Evolutionary conservation across 2,329 filamentous ascomycete species (phyloP).

Genomic region (Penicillium digitatum): DNA sequence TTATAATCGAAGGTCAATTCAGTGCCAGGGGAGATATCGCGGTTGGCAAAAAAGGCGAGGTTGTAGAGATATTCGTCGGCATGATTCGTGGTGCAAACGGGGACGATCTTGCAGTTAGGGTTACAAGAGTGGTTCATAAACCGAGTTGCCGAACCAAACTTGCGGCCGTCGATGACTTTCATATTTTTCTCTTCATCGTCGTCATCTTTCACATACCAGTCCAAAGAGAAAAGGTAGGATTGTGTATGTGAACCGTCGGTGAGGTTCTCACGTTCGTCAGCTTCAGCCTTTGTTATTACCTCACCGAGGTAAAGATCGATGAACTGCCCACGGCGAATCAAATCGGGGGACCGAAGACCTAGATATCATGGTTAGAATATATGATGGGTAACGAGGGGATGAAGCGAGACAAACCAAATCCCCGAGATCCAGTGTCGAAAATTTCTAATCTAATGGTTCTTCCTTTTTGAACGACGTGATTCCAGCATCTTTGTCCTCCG

Average conservation of each 20-base stretch:
- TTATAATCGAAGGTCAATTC: conserved; percentile 51
- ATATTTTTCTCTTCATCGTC: conserved; percentile 24
- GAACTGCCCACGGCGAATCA: conserved; percentile 42
- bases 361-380: conserved; percentile 4
- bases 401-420: conserved; percentile 34
- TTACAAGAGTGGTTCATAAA: conserved; percentile 50
- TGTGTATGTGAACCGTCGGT: conserved; percentile 22
- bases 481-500: conserved; percentile 33
- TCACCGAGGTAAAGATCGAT: conserved; percentile 47
- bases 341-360: conserved; percentile 41
- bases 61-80: conserved; percentile 43
- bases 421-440: conserved; percentile 41
- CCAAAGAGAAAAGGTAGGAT: conserved; percentile 44
- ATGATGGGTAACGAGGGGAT: not conserved
- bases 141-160: conserved; percentile 41
- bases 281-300: conserved; percentile 37
- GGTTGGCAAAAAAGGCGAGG: conserved; percentile 47
- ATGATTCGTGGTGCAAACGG: conserved; percentile 40
- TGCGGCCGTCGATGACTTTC: conserved; percentile 44
- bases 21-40: conserved; percentile 39
- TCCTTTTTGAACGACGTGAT: conserved; percentile 42
- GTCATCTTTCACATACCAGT: conserved; percentile 31
- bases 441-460: conserved; percentile 41
- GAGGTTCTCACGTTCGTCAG: conserved; percentile 38
- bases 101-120: conserved; percentile 45